Conservation (phyloP, 108 stramenopile species). For the Cyclotella cryptica region DNA sequence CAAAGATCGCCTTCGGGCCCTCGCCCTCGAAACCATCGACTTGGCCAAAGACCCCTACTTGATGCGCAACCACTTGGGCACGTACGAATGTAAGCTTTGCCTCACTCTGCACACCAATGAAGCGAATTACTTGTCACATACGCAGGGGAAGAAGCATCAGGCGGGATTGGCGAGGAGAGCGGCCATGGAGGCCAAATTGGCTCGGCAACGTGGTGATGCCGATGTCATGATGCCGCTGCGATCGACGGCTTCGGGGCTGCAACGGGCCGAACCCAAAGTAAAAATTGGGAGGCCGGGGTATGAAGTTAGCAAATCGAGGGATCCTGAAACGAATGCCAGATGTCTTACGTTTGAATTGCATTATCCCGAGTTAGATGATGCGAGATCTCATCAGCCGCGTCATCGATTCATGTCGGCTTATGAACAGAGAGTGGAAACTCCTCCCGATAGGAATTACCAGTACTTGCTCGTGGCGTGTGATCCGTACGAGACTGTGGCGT, state of each 20-base stretch:
- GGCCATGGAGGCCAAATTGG: conserved; percentile 81
- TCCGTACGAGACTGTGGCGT: conserved; percentile 99
- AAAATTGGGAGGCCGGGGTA: conserved; percentile 99
- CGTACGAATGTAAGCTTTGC: conserved; percentile 99
- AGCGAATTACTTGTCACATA: conserved; percentile 99
- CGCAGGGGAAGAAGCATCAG: conserved; percentile 99
- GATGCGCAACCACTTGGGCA: conserved; percentile 98
- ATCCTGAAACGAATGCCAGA: conserved; percentile 82
- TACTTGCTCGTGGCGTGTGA: conserved; percentile 98
- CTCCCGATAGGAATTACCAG: conserved; percentile 95
- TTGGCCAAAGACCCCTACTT: conserved; percentile 99
- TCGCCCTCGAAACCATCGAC: conserved; percentile 98
- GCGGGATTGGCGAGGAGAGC: conserved; percentile 91
- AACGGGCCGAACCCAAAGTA: conserved; percentile 52
- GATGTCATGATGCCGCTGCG: conserved; percentile 48
- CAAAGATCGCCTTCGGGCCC: conserved; percentile 93
- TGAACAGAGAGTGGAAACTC: conserved; percentile 96
- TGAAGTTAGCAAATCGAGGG: conserved; percentile 95
- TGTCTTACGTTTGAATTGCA: conserved; percentile 95
- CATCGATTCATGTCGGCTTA: conserved; percentile 99
- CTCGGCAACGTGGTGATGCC: conserved; percentile 62
- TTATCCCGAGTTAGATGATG: conserved; percentile 95
- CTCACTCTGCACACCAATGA: conserved; percentile 98
- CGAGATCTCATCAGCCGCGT: conserved; percentile 90
- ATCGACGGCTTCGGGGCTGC: conserved; percentile 10